These are phyloP conservation scores for Citeromyces nyonsensis DNA, from an alignment of 805 yeast genomes.

Conservation along the genomic window DNA sequence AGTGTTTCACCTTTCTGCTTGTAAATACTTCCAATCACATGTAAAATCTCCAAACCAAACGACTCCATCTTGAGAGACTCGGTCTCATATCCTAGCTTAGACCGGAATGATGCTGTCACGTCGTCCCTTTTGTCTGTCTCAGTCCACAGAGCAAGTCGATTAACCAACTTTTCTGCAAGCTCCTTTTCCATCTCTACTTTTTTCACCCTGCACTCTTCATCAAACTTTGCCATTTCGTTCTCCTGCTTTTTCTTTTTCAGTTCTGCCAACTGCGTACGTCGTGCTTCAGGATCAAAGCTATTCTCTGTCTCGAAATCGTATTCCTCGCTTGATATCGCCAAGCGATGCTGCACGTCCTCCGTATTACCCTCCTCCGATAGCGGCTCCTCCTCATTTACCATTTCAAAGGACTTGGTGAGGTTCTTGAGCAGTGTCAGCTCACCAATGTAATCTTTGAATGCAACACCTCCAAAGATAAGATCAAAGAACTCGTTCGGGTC, in stretches of 20 bases:
- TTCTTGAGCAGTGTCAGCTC: constrained; percentile 71
- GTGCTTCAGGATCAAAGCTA: constrained; percentile 7
- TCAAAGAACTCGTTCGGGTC: constrained; percentile 63
- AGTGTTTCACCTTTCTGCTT: constrained; percentile 59
- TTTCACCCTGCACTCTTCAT: constrained; percentile 58
- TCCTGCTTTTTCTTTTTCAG: constrained; percentile 18
- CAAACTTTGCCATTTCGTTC: constrained; percentile 48
- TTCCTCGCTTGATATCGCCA: neutral
- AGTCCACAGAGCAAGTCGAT: constrained; percentile 25
- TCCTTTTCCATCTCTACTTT: constrained; percentile 37
- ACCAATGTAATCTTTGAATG: constrained; percentile 77
- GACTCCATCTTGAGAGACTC: constrained; percentile 87
- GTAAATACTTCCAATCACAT: constrained; percentile 72
- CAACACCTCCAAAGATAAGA: constrained; percentile 79
- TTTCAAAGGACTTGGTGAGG: constrained; percentile 25
- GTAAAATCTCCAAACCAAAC: constrained; percentile 81
- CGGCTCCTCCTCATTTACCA: constrained; percentile 20
- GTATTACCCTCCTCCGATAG: constrained; percentile 19
- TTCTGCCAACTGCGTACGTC: constrained; percentile 11
- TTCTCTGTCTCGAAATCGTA: constrained; percentile 12
- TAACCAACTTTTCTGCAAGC: constrained; percentile 29
- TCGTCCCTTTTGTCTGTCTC: constrained; percentile 52
- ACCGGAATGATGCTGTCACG: constrained; percentile 39
- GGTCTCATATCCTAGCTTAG: constrained; percentile 41
- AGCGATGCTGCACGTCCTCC: neutral